These are phyloP conservation scores for Scheffersomyces lignicola DNA, from an alignment of 1,139 yeast genomes.

Conservation along the genomic window DNA sequence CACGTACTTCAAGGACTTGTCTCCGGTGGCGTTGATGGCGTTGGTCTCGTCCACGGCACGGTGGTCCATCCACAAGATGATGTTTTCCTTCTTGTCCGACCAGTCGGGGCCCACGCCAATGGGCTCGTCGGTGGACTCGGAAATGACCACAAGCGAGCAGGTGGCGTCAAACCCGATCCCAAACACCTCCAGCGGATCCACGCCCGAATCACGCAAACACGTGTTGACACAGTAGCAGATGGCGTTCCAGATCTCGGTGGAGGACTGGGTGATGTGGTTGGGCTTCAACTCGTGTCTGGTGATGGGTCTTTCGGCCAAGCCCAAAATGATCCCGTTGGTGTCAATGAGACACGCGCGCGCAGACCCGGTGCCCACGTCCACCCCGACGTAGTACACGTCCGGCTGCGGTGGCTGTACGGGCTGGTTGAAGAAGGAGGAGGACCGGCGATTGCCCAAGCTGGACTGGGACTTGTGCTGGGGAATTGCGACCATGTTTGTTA, in stretches of 20 bases:
- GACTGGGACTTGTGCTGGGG: conserved; percentile 28
- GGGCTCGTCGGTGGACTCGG: conserved; percentile 66
- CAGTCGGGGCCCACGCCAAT: conserved; percentile 94
- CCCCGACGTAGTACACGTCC: conserved; percentile 76
- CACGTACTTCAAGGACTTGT: conserved; percentile 80
- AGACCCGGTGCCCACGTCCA: conserved; percentile 97
- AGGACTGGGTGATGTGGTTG: conserved; percentile 75
- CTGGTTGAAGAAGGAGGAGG: conserved; percentile 40
- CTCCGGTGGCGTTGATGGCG: conserved; percentile 75
- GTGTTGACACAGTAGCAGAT: conserved; percentile 79
- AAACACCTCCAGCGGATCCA: conserved; percentile 62
- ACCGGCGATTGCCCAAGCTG: conserved; percentile 37
- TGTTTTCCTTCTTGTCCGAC: conserved; percentile 67
- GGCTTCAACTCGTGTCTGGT: conserved; percentile 74
- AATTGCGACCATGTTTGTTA: conserved; percentile 2
- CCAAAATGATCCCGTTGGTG: conserved; percentile 75
- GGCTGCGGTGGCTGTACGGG: conserved; percentile 46
- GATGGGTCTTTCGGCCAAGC: conserved; percentile 77
- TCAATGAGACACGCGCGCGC: conserved; percentile 94
- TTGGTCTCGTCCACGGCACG: conserved; percentile 88
- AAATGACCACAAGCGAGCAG: conserved; percentile 84
- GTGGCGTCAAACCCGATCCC: conserved; percentile 98
- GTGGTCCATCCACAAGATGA: conserved; percentile 97
- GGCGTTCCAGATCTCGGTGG: conserved; percentile 91
- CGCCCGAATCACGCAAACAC: conserved; percentile 70